Evolutionary conservation across 257 asterid species (phyloP), one percentile per base, ranked within the genome.

Genomic region (Nicotiana undulata): DNA sequence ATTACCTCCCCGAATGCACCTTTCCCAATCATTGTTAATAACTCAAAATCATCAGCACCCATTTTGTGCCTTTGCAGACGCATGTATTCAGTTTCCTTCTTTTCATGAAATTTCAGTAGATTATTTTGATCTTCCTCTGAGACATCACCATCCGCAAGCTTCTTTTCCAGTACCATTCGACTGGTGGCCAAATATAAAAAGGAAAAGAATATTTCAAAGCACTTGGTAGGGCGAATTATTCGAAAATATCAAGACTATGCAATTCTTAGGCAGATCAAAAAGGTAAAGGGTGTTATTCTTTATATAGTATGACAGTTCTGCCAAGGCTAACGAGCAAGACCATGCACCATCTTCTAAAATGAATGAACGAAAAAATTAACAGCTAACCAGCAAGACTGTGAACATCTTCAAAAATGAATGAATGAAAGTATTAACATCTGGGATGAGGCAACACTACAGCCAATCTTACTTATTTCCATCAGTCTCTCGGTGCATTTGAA

Each of bases 1-100:
- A 8, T 76, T 90, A 95, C 99, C 99, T 95, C 99, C 29, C 99
- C 99, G 82, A 95, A 95, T 81, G 99, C 99, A 81, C 99, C 98
- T 87, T 95, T 95, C 68, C 99, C 99, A 31, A 95, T 95, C 97
- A 93, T 93, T 65, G 99, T 95, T 84, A 95, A 85, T 75, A 95
- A 85, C 87, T 95, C 99, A 86, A 95, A 95, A 82, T 95, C 97
- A 85, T 90, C 99, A 67, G 88, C 94, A 55, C 97, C 97, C 97
- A 92, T 95, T 89, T 94, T 95, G 87, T 93, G 99, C 89, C 99
- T 88, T 86, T 93, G 97, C 63, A 95, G 95, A 81, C 99, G 97
- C 99, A 95, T 95, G 81, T 95, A 95, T 86, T 95, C 99, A 66
- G 98, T 93, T 90, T 95, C 99, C 88, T 93, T 93, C 92, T 93